These are phyloP conservation scores for Fusarium sp. DNA, from an alignment of 2,329 filamentous ascomycete genomes.

Conservation along the genomic window DNA sequence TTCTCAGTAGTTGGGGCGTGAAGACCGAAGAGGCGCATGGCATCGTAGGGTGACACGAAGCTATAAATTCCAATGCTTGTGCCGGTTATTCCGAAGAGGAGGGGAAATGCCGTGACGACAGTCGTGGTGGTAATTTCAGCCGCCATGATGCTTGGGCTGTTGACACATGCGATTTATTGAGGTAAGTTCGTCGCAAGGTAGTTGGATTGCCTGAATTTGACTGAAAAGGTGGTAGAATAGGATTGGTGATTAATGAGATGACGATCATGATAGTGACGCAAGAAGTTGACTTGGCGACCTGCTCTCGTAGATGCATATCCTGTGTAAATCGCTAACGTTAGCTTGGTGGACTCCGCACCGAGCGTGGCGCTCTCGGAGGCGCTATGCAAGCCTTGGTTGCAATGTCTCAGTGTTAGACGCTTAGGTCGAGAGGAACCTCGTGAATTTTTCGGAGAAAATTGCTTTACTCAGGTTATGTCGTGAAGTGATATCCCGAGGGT, in stretches of 20 bases:
- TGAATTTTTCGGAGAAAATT: neutral
- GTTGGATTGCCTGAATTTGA: too few relatives aligned
- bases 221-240: neutral
- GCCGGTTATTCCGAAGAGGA: constrained; percentile 16
- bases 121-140: neutral
- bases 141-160: neutral
- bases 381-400: neutral
- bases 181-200: too few relatives aligned
- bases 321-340: neutral
- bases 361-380: neutral
- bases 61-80: constrained; percentile 28
- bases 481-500: neutral
- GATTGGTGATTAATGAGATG: neutral
- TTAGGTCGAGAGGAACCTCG: too few relatives aligned
- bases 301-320: constrained; percentile 18
- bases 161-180: neutral
- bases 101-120: constrained; percentile 9
- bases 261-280: constrained; percentile 9
- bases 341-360: neutral
- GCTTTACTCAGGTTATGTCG: accelerated
- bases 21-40: constrained; percentile 19
- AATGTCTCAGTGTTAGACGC: neutral
- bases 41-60: constrained; percentile 20
- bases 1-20: neutral
- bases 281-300: neutral